Evolutionary conservation across 1,284 basidiomycete species (phyloP), one percentile per base, ranked within the genome.

Genomic region (Acaromyces ingoldii): DNA sequence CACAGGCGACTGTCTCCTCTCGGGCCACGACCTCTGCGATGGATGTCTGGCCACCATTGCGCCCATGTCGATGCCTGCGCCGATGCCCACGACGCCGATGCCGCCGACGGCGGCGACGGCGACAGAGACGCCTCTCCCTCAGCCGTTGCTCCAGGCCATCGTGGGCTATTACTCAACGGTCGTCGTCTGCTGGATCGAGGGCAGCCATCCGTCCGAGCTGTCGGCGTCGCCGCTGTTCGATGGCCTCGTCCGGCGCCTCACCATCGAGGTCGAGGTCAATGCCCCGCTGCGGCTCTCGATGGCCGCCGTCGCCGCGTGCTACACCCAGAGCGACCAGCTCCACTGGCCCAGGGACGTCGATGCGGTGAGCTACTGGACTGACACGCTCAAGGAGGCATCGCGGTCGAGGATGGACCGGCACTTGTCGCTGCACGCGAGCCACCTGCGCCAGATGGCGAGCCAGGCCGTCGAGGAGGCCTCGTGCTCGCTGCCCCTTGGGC

Each of bases 151-250:
- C 22, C 39, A 42, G 15, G 21, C 22, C 15, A 24, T 42, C 22
- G 28, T 42, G 15, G 39, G 39, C 24, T 42, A 42, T 24, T 42
- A 42, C 28, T n/a, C 39, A 42, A 26, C 21, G 22, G 39, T 42
- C 4, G 39, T 42, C 4, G 28, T 26, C 5, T 42, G 39, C 28
- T 42, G 39, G 39, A 24, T 42, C 5, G 39, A 42, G 28, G 39
- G 39, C 15, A 24, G 39, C 21, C 21, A n/a, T n/a, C 39, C 39
- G 15, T 26, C 24, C 15, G 15, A n/a, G 4, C 24, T 42, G 15
- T 21, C 21, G 13, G 15, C 24, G 24, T 42, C 39, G 3, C 4
- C 39, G 15, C 28, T 42, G n/a, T 42, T 42, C 21, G 13, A 21
- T n/a, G 39, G 28, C 15, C 28, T 42, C 7, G 39, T 42, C 15